phyloP scores from a whole-genome alignment of 202 grass and related monocot species.

The Dendrocalamus latiflorus region DNA sequence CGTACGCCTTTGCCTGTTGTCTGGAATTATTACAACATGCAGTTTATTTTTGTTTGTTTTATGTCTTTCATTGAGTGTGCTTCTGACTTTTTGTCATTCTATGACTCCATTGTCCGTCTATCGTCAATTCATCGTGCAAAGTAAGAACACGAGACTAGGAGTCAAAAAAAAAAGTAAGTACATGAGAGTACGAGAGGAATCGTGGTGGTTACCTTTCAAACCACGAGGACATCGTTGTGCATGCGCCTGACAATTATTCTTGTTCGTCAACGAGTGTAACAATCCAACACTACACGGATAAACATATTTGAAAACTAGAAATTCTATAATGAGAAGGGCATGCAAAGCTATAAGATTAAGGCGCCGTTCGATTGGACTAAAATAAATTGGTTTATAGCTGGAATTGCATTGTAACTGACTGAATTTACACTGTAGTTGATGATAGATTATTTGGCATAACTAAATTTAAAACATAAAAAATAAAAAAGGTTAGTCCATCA shows the following conservation, averaged over 20 bases:
- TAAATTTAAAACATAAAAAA: no score
- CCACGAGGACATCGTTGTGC: constrained; percentile 6
- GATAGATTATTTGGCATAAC: no score
- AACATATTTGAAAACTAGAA: neutral
- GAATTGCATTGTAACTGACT: no score
- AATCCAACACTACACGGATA: neutral
- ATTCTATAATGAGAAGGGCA: neutral
- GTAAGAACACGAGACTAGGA: neutral
- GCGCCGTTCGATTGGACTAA: no score
- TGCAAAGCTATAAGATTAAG: neutral
- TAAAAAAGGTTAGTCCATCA: no score
- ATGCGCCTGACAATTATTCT: neutral
- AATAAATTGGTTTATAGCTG: no score
- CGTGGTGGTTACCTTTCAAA: neutral
- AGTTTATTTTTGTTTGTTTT: neutral
- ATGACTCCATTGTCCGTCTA: neutral
- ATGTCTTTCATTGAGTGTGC: neutral
- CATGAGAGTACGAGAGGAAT: neutral
- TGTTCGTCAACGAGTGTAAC: neutral
- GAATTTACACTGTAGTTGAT: no score
- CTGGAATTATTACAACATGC: neutral
- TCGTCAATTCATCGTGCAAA: neutral
- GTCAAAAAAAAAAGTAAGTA: no score
- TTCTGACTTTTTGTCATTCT: neutral
- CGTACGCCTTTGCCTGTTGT: neutral